These are phyloP conservation scores for Pyrenophora tritici-repentis DNA, from an alignment of 2,329 filamentous ascomycete species.

Conservation along the genomic window DNA sequence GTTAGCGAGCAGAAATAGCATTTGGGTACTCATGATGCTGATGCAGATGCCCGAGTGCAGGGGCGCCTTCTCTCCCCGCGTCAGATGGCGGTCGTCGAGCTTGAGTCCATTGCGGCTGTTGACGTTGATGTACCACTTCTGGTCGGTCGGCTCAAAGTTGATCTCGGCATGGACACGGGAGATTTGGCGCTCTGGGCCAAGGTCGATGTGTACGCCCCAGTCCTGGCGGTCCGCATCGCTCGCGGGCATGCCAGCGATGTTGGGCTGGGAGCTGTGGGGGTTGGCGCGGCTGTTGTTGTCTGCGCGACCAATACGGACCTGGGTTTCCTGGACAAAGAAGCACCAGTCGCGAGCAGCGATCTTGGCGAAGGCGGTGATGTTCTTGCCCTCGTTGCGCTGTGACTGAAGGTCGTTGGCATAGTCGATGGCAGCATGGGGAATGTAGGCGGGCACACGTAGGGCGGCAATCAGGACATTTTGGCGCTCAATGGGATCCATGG, in stretches of 20 bases:
- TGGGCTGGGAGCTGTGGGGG: slow-evolving; percentile 35
- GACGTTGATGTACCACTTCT: slow-evolving; percentile 80
- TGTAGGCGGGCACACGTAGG: slow-evolving; percentile 52
- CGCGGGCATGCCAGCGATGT: slow-evolving; percentile 29
- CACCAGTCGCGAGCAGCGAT: slow-evolving; percentile 83
- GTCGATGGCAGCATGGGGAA: slow-evolving; percentile 61
- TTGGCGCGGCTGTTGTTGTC: slow-evolving; percentile 39
- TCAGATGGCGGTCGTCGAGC: slow-evolving; percentile 74
- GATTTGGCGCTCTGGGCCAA: slow-evolving; percentile 61
- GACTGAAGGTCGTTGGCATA: slow-evolving; percentile 60
- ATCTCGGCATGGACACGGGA: slow-evolving; percentile 58
- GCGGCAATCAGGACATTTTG: slow-evolving; percentile 47
- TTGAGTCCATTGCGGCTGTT: slow-evolving; percentile 92
- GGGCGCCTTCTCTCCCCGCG: slow-evolving; percentile 66
- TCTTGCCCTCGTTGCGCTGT: slow-evolving; percentile 49
- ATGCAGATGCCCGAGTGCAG: slow-evolving; percentile 88
- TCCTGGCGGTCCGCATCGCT: slow-evolving; percentile 34
- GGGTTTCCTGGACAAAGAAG: slow-evolving; percentile 78
- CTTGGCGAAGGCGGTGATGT: slow-evolving; percentile 73
- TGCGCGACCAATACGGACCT: slow-evolving; percentile 73
- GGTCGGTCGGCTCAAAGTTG: slow-evolving; percentile 51
- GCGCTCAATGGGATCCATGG: slow-evolving; percentile 41
- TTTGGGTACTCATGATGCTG: slow-evolving; percentile 89
- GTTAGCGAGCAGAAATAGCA: slow-evolving; percentile 96
- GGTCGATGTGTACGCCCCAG: slow-evolving; percentile 77